Evolutionary conservation across 1,139 yeast genomes (phyloP).

Genomic region (Blastobotrys ciferrii): DNA sequence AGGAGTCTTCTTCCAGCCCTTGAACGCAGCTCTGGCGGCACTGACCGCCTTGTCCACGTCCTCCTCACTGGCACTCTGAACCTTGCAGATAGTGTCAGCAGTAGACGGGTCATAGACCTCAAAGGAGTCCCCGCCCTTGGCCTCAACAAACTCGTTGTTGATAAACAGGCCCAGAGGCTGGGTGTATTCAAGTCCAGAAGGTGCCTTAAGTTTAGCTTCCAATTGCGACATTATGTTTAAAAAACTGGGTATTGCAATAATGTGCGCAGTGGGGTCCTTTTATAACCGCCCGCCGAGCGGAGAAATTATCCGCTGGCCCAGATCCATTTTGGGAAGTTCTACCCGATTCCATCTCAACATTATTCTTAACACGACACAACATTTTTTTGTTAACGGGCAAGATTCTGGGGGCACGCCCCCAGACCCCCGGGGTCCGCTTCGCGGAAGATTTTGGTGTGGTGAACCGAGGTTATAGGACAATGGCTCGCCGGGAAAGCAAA

Average conservation of each 20-base stretch:
- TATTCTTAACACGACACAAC: no score
- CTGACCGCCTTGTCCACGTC: slow-evolving; percentile 61
- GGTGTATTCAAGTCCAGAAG: slow-evolving; percentile 57
- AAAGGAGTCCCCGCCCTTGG: slow-evolving; percentile 51
- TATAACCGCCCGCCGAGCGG: not conserved
- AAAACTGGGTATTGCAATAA: not conserved
- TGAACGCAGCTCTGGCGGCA: slow-evolving; percentile 55
- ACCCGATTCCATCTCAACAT: no score
- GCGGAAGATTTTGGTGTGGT: no score
- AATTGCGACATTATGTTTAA: slow-evolving; percentile 17
- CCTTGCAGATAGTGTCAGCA: slow-evolving; percentile 53
- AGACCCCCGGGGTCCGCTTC: no score
- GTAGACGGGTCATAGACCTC: slow-evolving; percentile 55
- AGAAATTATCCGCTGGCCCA: not conserved
- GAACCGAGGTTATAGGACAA: no score
- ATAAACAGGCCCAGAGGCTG: slow-evolving; percentile 71
- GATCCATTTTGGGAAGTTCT: slow-evolving; percentile 1
- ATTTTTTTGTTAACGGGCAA: no score
- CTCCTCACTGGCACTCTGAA: slow-evolving; percentile 54
- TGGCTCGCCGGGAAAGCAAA: no score
- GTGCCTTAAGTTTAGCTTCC: slow-evolving; percentile 46
- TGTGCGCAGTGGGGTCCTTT: not conserved
- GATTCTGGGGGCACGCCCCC: no score
- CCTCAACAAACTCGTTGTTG: slow-evolving; percentile 56
- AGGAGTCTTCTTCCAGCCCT: slow-evolving; percentile 45